Conservation (phyloP, 495 filamentous ascomycete genomes). For the Penicillium egyptiacum region DNA sequence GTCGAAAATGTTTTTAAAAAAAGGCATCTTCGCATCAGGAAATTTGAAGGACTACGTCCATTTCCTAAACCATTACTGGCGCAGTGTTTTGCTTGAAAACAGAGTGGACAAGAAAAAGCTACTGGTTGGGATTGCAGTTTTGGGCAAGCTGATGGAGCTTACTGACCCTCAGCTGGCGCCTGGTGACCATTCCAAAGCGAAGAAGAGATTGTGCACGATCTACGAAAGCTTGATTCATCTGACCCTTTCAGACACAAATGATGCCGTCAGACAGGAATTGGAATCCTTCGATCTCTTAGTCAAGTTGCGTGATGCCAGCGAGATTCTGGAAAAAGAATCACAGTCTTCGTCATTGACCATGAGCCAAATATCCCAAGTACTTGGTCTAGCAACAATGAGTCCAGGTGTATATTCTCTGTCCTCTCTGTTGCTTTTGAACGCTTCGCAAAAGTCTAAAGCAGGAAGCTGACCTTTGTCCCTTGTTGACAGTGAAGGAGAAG, state of each 20-base stretch:
- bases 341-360: background rate
- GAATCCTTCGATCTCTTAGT: background rate
- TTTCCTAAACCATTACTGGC: background rate
- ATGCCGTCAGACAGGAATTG: background rate
- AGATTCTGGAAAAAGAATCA: background rate
- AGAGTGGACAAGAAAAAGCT: background rate
- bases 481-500: background rate
- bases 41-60: background rate
- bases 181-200: background rate
- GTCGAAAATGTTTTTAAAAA: background rate
- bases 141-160: background rate
- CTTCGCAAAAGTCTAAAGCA: background rate
- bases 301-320: background rate
- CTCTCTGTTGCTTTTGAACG: background rate
- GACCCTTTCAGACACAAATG: no score
- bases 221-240: background rate
- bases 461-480: background rate
- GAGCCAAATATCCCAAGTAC: conserved; percentile 1
- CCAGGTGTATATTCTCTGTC: conserved; percentile 1
- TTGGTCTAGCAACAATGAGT: conserved; percentile 11
- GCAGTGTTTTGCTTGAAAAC: background rate
- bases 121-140: background rate
- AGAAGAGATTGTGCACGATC: background rate
- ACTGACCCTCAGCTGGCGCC: background rate
- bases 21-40: background rate